These are phyloP conservation scores for Usnea hakonensis DNA, from an alignment of 495 filamentous ascomycete species.

Conservation along the genomic window DNA sequence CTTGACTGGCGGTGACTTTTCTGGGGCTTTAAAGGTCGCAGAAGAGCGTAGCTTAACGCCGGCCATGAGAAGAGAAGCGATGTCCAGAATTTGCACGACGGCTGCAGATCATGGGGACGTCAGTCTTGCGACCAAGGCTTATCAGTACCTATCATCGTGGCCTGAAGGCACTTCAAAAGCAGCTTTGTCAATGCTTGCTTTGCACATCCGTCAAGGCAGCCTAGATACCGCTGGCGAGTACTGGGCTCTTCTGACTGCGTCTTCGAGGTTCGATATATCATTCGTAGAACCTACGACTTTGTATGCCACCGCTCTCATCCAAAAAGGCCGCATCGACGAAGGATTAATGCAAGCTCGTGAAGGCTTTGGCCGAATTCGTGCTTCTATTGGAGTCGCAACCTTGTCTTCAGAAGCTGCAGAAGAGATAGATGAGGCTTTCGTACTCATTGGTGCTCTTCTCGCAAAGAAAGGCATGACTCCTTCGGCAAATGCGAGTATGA, in stretches of 20 bases:
- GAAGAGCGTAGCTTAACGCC: constrained; percentile 43
- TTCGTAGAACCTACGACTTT: constrained; percentile 82
- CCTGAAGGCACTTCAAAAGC: constrained; percentile 48
- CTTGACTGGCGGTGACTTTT: constrained; percentile 53
- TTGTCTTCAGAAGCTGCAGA: constrained; percentile 51
- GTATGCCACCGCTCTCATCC: constrained; percentile 77
- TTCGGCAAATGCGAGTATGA: constrained; percentile 48
- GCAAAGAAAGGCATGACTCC: constrained; percentile 41
- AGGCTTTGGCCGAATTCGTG: constrained; percentile 75
- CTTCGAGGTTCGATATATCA: constrained; percentile 41
- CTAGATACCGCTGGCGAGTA: constrained; percentile 64
- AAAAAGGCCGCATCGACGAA: constrained; percentile 67
- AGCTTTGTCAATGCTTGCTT: constrained; percentile 76
- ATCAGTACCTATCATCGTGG: constrained; percentile 43
- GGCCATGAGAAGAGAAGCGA: constrained; percentile 43
- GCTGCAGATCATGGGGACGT: constrained; percentile 77
- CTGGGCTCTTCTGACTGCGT: constrained; percentile 60
- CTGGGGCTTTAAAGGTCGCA: constrained; percentile 59
- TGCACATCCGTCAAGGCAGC: constrained; percentile 73
- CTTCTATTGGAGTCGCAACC: constrained; percentile 27
- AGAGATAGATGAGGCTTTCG: constrained; percentile 78
- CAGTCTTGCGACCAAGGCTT: constrained; percentile 61
- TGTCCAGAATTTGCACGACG: constrained; percentile 50
- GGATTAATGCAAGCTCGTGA: constrained; percentile 66
- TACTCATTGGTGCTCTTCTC: constrained; percentile 60